phyloP scores from a whole-genome alignment of 2,329 filamentous ascomycete genomes.

The Sphaerostilbella broomeana region DNA sequence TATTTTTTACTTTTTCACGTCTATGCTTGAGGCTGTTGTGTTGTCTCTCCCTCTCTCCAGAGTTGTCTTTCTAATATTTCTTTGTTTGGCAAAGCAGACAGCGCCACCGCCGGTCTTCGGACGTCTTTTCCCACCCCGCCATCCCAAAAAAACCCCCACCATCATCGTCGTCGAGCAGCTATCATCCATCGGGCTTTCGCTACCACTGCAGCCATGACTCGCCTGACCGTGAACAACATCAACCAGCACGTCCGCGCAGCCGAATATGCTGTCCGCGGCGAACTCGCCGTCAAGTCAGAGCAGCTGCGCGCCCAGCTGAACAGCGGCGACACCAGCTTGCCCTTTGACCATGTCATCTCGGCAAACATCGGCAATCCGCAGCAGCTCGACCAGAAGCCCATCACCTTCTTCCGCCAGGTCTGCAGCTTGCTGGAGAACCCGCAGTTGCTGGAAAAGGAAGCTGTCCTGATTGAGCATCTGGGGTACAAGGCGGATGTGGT shows the following conservation, averaged over 20 bases:
- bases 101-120: slow-evolving; percentile 11
- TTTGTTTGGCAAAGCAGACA: slow-evolving; percentile 4
- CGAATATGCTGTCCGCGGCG: slow-evolving; percentile 93
- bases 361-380: slow-evolving; percentile 99
- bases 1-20: background rate
- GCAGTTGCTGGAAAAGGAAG: slow-evolving; percentile 69
- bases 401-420: slow-evolving; percentile 98
- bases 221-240: slow-evolving; percentile 77
- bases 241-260: slow-evolving; percentile 82
- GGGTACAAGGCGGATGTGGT: slow-evolving; percentile 89
- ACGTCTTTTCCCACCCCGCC: slow-evolving; percentile 13
- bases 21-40: too few relatives aligned
- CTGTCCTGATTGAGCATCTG: slow-evolving; percentile 66
- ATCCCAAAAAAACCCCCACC: slow-evolving; percentile 15
- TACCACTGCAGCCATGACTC: slow-evolving; percentile 26
- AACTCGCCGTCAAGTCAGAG: slow-evolving; percentile 90
- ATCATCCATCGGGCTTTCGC: slow-evolving; percentile 6
- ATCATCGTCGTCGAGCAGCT: slow-evolving; percentile 32
- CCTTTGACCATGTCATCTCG: slow-evolving; percentile 86
- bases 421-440: slow-evolving; percentile 91
- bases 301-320: slow-evolving; percentile 72
- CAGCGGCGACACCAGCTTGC: slow-evolving; percentile 54
- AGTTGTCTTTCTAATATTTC: background rate
- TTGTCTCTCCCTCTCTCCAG: background rate
- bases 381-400: slow-evolving; percentile 97